A percentile compares a stretch with the other conserved stretches of the same genome.
phyloP scores from a whole-genome alignment of 495 filamentous ascomycete genomes.

The Cercophora sp. region DNA sequence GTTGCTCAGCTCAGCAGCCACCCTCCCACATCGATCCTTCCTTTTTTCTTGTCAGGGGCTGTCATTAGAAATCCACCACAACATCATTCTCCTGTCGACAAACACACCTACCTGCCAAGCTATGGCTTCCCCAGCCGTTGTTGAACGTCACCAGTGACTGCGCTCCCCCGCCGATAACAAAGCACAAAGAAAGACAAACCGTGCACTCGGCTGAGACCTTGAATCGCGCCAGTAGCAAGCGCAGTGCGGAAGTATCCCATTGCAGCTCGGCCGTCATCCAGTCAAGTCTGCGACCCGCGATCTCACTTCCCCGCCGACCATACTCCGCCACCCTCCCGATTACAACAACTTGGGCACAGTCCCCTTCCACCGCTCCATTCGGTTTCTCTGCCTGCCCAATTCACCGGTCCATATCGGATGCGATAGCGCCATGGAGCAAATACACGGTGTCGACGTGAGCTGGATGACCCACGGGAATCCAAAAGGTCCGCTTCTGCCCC shows the following conservation, averaged over 20 bases:
- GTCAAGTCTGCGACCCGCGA: neutral
- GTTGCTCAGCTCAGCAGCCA: slow-evolving; percentile 7
- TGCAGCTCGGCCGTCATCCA: neutral
- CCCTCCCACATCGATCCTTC: slow-evolving; percentile 1
- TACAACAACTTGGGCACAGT: no score
- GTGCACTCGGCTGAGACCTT: no score
- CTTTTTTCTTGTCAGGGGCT: no score
- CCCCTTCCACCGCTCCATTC: no score
- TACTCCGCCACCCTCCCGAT: neutral
- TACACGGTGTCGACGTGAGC: slow-evolving; percentile 62
- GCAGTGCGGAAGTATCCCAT: neutral
- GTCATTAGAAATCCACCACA: slow-evolving; percentile 1
- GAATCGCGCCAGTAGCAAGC: no score
- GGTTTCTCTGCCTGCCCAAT: no score
- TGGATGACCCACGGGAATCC: slow-evolving; percentile 57
- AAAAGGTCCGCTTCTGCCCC: slow-evolving; percentile 41
- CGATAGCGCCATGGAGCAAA: slow-evolving; percentile 53
- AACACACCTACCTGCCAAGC: no score
- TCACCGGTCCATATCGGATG: no score
- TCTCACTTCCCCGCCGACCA: neutral
- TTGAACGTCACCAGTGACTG: slow-evolving; percentile 19
- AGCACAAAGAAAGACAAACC: no score
- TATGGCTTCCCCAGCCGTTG: slow-evolving; percentile 17
- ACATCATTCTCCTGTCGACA: no score
- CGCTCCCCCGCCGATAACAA: no score